Base-by-base conservation (phyloP, 1,284 basidiomycete species). In the Pseudozyma sp. region DNA sequence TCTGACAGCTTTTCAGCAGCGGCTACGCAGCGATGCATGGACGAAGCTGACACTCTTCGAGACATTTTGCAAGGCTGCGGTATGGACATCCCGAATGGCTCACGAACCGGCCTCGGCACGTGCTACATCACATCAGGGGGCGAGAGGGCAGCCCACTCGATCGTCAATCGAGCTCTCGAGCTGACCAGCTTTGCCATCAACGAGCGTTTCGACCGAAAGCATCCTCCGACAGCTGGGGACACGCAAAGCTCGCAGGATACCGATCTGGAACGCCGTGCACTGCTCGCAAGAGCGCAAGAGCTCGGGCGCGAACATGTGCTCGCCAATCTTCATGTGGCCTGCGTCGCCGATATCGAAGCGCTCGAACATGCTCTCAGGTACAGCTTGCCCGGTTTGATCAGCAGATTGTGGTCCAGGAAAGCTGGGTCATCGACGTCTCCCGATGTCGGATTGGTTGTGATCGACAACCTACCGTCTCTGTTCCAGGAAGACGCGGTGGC, bases 391-490 rank as follows among this genome's bases (percentile, higher is more conserved):
- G 79, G 68, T 4, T 54, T 76, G 37, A 46, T 77, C 29, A 43
- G 35, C 16, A 55, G 60, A 8, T 30, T 55, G 16, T 29, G 50
- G n/a, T 47, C 54, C 13, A 52, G n/a, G 0, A 31, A 11, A 13
- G 10, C 10, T 40, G n/a, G 17, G n/a, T 5, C 24, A 13, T 3
- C 31, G 13, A 7, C 19, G 4, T 47, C 57, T n/a, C 4, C 42
- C 11, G 49, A 65, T 1, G 40, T 77, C 8, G 70, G 66, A 1
- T 42, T 81, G 4, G 34, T 81, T 0, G 71, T 79, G 14, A 43
- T 81, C 1, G 79, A 81, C 50, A 77, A 73, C 35, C 59, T 81
- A 2, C 77, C 79, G 3, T 54, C 75, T 3, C 59, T 81, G 6
- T 68, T 81, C n/a, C 77, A 81, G 37, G 69, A 79, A 5, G 75